Percentiles rank a stretch among this genome's conserved stretches.
Conservation (phyloP, 768 basidiomycete genomes). For the Psilocybe azurescens region DNA sequence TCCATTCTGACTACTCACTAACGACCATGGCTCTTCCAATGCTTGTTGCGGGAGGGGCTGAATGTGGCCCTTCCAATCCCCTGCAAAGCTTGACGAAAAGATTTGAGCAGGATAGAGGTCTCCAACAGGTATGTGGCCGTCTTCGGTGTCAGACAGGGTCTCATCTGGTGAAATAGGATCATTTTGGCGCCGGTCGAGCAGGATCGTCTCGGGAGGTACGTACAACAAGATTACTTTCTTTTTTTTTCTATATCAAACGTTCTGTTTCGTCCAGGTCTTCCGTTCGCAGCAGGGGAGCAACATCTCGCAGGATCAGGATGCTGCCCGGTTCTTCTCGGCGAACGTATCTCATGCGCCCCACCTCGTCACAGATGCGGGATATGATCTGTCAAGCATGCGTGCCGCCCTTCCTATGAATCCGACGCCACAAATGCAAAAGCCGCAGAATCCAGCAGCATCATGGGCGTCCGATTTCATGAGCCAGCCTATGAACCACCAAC, state of each 20-base stretch:
- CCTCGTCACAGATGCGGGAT: constrained; percentile 44
- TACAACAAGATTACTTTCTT: neutral
- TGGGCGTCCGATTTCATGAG: constrained; percentile 73
- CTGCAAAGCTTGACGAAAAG: constrained; percentile 80
- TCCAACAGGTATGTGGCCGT: constrained; percentile 64
- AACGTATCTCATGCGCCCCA: constrained; percentile 37
- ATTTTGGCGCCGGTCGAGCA: constrained; percentile 64
- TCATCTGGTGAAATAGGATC: constrained; percentile 55
- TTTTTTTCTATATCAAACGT: constrained; percentile 1
- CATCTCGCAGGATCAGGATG: constrained; percentile 62
- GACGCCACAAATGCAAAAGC: constrained; percentile 28
- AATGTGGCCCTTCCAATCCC: constrained; percentile 88
- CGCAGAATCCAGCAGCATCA: constrained; percentile 39
- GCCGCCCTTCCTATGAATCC: constrained; percentile 46
- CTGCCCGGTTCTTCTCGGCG: constrained; percentile 68
- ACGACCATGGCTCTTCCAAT: constrained; percentile 76
- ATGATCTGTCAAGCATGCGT: constrained; percentile 65
- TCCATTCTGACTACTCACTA: constrained; percentile 1
- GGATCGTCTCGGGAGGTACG: constrained; percentile 69
- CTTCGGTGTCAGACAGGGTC: constrained; percentile 17
- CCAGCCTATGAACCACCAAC: constrained; percentile 24
- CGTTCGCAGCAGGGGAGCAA: constrained; percentile 53
- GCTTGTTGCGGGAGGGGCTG: constrained; percentile 74
- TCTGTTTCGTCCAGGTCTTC: constrained; percentile 50
- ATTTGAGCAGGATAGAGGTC: constrained; percentile 79